Evolutionary conservation across 306 rosid species (phyloP), one percentile per base, ranked within the genome.

Genomic region (Myrica gale): DNA sequence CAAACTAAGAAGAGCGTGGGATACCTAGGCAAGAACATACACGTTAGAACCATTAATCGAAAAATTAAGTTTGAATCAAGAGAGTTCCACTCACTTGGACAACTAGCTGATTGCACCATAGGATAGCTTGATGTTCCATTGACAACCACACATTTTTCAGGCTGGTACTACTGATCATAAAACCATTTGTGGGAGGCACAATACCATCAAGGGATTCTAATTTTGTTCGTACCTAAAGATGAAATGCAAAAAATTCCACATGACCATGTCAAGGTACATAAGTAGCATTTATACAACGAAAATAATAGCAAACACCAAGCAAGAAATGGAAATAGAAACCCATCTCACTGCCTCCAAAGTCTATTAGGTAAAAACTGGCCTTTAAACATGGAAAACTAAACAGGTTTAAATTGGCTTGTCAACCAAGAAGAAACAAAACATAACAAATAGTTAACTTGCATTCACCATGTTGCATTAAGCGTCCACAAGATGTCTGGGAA

Each of bases 141-240:
- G 99, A 96, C 80, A 96, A 80, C 99, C 99, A 96, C 80, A 96
- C 99, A 88, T 92, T 89, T 83, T 78, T 92, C 95, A 96, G 88
- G 87, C 92, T 86, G 51, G 96, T 90, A 82, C 92, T 96, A 79
- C 98, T 92, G 86, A 96, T 87, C 98, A 90, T 82, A 87, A 96
- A 93, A 82, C 99, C 98, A 81, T 96, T 97, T 21, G 99, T 90
- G 66, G 96, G 91, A 73, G 99, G 99, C 80, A 96, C 96, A 82
- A 96, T 90, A 85, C 90, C 88, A 84, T 90, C 92, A 78, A 96
- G 96, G 66, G 98, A 88, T 72, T 93, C 84, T 84, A 88, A 84
- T 83, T 92, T 92, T 50, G 97, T 74, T 66, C 98, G 84, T 20
- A 92, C 96, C 99, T 96, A 55, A 62, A 77, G 56, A 58, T 52